These are phyloP conservation scores for Astrothelium macrocarpum DNA, from an alignment of 495 filamentous ascomycete species.

Conservation along the genomic window DNA sequence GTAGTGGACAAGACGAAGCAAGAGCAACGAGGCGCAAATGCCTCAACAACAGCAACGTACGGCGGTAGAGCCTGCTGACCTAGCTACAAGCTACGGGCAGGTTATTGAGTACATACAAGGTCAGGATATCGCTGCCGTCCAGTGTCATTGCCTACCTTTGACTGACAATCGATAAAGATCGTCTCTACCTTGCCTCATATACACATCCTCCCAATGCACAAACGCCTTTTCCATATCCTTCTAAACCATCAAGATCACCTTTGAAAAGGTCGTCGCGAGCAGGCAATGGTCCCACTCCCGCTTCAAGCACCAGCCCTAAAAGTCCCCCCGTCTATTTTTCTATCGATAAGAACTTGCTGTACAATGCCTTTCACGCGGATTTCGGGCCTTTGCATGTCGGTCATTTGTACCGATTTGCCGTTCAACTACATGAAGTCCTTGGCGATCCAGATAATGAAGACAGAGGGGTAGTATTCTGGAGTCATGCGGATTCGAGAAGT, in stretches of 20 bases:
- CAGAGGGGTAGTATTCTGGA: conserved; percentile 87
- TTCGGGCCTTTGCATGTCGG: conserved; percentile 97
- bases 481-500: conserved; percentile 81
- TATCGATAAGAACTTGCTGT: conserved; percentile 81
- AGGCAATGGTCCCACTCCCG: conserved; percentile 42
- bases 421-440: conserved; percentile 88
- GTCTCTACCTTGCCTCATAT: conserved; percentile 90
- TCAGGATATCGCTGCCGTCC: conserved; percentile 21
- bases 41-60: conserved; percentile 14
- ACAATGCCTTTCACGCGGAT: conserved; percentile 97
- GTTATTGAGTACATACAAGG: conserved; percentile 74
- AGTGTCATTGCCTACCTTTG: conserved; percentile 1
- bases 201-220: conserved; percentile 65
- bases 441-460: conserved; percentile 77
- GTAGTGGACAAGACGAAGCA: not conserved
- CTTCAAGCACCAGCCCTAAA: conserved; percentile 36
- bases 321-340: conserved; percentile 84
- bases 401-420: conserved; percentile 90
- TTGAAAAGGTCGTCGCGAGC: conserved; percentile 66
- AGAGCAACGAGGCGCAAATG: conserved; percentile 16
- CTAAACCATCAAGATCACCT: conserved; percentile 49
- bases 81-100: conserved; percentile 51
- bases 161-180: conserved; percentile 50
- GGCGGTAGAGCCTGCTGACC: conserved; percentile 17
- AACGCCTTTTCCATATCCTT: conserved; percentile 79